These are phyloP conservation scores for Krasilnikovozyma curviuscula DNA, from an alignment of 768 basidiomycete genomes.

Conservation along the genomic window DNA sequence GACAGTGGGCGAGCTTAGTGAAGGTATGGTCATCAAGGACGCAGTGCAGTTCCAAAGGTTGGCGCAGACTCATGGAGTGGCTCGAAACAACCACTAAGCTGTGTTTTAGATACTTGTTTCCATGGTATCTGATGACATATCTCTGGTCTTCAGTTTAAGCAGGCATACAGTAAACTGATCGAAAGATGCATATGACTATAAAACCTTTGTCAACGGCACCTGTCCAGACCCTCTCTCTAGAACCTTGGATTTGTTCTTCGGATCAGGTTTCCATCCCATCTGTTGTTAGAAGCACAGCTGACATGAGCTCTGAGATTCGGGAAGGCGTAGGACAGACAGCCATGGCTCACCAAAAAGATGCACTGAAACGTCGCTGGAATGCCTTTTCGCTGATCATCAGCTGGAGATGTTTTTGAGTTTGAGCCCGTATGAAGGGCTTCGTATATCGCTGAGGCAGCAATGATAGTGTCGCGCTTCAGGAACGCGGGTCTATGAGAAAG, in stretches of 20 bases:
- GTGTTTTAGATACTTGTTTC: too few species aligned
- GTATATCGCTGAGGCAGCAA: constrained; percentile 85
- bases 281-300: too few species aligned
- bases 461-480: constrained; percentile 64
- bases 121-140: too few species aligned
- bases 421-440: constrained; percentile 24
- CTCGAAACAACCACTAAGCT: constrained; percentile 20
- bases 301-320: neutral
- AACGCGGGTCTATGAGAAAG: constrained; percentile 36
- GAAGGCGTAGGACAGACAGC: neutral
- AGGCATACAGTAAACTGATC: too few species aligned
- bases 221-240: neutral
- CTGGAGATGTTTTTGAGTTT: neutral
- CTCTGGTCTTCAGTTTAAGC: too few species aligned
- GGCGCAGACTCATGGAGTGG: constrained; percentile 19
- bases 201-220: neutral
- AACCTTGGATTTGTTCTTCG: neutral
- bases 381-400: neutral
- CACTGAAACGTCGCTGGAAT: constrained; percentile 92
- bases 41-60: constrained; percentile 24
- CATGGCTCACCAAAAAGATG: constrained; percentile 58
- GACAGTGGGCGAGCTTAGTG: constrained; percentile 20
- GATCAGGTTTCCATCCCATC: neutral
- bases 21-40: constrained; percentile 23
- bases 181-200: too few species aligned